phyloP scores from a whole-genome alignment of 345 rosid species.

The Acer yangbiense region DNA sequence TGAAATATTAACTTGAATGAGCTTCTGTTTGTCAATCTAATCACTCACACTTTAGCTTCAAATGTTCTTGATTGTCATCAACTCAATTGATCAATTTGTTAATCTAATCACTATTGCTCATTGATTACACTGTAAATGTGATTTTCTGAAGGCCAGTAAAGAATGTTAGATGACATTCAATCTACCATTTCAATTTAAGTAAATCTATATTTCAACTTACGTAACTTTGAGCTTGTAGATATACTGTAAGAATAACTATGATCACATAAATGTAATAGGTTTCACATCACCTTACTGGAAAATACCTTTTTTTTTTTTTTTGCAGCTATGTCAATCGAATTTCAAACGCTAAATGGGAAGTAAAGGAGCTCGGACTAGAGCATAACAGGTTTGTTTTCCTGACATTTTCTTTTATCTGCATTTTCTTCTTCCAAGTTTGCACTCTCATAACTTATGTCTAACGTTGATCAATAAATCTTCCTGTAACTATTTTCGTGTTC shows the following conservation, averaged over 20 bases:
- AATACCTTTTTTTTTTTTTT: constrained; percentile 24
- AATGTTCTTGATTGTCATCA: background rate
- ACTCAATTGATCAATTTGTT: background rate
- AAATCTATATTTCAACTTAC: background rate
- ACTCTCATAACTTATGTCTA: background rate
- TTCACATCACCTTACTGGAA: constrained; percentile 14
- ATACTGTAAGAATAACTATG: background rate
- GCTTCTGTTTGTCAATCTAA: constrained; percentile 13
- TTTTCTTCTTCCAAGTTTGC: background rate
- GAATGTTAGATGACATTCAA: background rate
- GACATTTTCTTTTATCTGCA: constrained; percentile 3
- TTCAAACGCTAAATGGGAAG: constrained; percentile 94
- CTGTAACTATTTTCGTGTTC: background rate
- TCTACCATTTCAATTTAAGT: background rate
- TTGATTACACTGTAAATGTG: background rate
- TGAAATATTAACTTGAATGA: constrained; percentile 2
- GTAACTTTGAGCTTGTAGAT: background rate
- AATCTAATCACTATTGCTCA: constrained; percentile 14
- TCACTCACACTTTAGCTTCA: background rate
- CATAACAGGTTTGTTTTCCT: constrained; percentile 88
- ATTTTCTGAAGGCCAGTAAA: background rate
- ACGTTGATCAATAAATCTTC: background rate
- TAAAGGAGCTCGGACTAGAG: constrained; percentile 94
- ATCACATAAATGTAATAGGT: background rate
- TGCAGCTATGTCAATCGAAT: constrained; percentile 88